Percentiles rank a stretch among this genome's conserved stretches.
These are phyloP conservation scores for Aurantiochytrium sp. DNA, from an alignment of 108 stramenopile genomes.

Conservation along the genomic window DNA sequence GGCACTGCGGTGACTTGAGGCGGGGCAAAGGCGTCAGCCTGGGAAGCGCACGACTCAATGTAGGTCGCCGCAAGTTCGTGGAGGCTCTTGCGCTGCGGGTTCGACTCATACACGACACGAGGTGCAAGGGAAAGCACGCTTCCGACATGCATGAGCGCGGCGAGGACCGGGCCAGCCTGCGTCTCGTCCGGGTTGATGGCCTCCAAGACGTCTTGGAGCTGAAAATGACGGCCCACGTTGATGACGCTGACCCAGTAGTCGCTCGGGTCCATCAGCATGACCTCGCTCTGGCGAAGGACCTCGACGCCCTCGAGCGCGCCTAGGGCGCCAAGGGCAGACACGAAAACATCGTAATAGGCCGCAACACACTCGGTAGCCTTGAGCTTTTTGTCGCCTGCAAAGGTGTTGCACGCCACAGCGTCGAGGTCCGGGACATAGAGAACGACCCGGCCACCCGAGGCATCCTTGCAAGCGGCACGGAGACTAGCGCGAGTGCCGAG, in stretches of 20 bases:
- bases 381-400: constrained; percentile 67
- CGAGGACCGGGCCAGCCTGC: neutral
- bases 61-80: neutral
- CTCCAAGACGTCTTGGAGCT: constrained; percentile 59
- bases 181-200: constrained; percentile 39
- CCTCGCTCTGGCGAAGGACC: constrained; percentile 67
- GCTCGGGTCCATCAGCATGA: constrained; percentile 73
- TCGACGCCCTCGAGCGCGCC: constrained; percentile 59
- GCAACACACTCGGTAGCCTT: constrained; percentile 36
- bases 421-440: constrained; percentile 74
- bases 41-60: constrained; percentile 39
- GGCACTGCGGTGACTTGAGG: constrained; percentile 57
- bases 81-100: neutral
- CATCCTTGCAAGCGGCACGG: neutral
- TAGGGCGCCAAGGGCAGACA: constrained; percentile 56
- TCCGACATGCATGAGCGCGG: constrained; percentile 15
- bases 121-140: neutral
- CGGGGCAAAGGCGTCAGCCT: constrained; percentile 69
- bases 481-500: constrained; percentile 46
- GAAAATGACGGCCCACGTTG: constrained; percentile 76
- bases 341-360: constrained; percentile 63
- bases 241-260: constrained; percentile 90
- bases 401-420: constrained; percentile 64
- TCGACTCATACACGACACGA: neutral
- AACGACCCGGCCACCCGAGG: constrained; percentile 31